Percentiles rank a stretch among this genome's conserved stretches.
Evolutionary conservation across 257 asterid species (phyloP).

Genomic region (Rehmannia glutinosa): DNA sequence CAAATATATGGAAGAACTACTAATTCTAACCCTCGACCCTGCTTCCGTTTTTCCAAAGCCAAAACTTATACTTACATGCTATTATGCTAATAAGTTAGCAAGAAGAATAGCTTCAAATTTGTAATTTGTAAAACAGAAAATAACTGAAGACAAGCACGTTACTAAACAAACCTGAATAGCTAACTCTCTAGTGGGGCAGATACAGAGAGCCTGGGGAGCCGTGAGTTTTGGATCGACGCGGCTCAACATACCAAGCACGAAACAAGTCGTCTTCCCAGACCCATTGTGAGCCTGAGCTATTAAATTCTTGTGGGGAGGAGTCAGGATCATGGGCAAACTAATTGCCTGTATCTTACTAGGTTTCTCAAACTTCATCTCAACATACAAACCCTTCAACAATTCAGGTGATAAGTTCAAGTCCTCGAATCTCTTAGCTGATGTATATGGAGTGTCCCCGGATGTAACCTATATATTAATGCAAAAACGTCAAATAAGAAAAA

Average conservation of each 20-base stretch:
- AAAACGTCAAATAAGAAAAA: constrained; percentile 1
- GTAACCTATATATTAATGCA: constrained; percentile 46
- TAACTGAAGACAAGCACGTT: constrained; percentile 1
- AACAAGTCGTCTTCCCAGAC: constrained; percentile 96
- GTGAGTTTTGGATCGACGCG: constrained; percentile 60
- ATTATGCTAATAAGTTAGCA: background rate
- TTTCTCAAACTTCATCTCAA: constrained; percentile 77
- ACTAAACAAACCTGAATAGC: constrained; percentile 71
- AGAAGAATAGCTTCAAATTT: background rate
- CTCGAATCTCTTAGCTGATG: constrained; percentile 78
- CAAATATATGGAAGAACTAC: background rate
- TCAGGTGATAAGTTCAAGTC: constrained; percentile 73
- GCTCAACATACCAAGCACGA: constrained; percentile 96
- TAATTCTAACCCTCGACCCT: background rate
- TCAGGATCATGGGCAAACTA: constrained; percentile 91
- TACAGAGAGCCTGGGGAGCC: constrained; percentile 95
- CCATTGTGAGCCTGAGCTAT: constrained; percentile 99
- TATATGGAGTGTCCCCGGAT: constrained; percentile 70
- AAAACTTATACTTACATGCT: background rate
- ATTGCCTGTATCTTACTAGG: constrained; percentile 84
- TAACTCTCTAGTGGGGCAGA: constrained; percentile 94
- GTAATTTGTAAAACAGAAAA: background rate
- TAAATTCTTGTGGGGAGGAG: constrained; percentile 76
- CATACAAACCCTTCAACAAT: constrained; percentile 73
- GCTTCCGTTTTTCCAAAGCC: background rate